Evolutionary conservation across 805 yeast species (phyloP).

Genomic region (Candida insectalens): DNA sequence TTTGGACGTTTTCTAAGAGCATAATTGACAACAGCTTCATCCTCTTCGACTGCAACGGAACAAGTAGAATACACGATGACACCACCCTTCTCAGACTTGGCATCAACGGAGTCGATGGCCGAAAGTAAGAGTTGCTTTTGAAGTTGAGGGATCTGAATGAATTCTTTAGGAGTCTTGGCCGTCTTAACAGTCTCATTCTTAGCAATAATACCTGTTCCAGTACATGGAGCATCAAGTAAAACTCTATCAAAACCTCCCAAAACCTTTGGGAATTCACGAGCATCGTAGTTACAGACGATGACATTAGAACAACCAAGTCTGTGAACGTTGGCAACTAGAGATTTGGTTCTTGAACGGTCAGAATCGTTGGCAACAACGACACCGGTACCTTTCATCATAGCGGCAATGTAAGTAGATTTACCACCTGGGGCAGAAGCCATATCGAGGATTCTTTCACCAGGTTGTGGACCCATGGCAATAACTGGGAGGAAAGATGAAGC

Average conservation of each 20-base stretch:
- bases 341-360: slow-evolving; percentile 92
- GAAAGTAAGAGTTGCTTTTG: slow-evolving; percentile 89
- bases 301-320: slow-evolving; percentile 95
- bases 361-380: slow-evolving; percentile 96
- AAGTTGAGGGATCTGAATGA: slow-evolving; percentile 90
- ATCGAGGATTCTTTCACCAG: slow-evolving; percentile 88
- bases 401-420: slow-evolving; percentile 89
- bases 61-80: slow-evolving; percentile 94
- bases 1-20: slow-evolving; percentile 95
- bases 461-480: slow-evolving; percentile 97
- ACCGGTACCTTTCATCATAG: slow-evolving; percentile 97
- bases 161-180: slow-evolving; percentile 91
- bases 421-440: slow-evolving; percentile 99
- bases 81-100: slow-evolving; percentile 86
- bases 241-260: slow-evolving; percentile 97
- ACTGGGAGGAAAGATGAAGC: slow-evolving; percentile 97
- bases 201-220: slow-evolving; percentile 98
- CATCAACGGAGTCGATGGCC: slow-evolving; percentile 97
- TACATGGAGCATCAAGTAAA: slow-evolving; percentile 95
- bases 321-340: slow-evolving; percentile 93
- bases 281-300: slow-evolving; percentile 95
- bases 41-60: slow-evolving; percentile 96
- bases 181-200: slow-evolving; percentile 93
- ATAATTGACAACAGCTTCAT: slow-evolving; percentile 97
- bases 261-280: slow-evolving; percentile 95